A percentile compares a stretch with the other conserved stretches of the same genome.
phyloP scores from a whole-genome alignment of 2,329 filamentous ascomycete species.

The Elsinoe australis region DNA sequence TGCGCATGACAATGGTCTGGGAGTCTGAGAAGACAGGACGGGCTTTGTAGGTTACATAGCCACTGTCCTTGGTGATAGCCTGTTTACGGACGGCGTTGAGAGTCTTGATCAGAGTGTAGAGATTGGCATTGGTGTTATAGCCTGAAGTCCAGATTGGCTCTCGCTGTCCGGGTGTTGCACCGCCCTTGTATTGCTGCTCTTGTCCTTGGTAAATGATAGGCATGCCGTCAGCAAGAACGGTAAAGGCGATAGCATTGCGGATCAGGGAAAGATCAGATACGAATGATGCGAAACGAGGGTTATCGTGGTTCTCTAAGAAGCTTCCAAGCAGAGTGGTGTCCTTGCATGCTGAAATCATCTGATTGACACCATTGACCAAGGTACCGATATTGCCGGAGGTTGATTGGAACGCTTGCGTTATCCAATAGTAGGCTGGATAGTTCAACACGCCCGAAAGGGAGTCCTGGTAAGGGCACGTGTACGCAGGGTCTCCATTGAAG shows the following conservation, averaged over 20 bases:
- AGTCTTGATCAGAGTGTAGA: constrained; percentile 36
- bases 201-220: constrained; percentile 39
- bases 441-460: constrained; percentile 39
- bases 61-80: constrained; percentile 33
- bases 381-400: constrained; percentile 32
- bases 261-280: constrained; percentile 33
- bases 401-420: constrained; percentile 33
- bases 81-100: constrained; percentile 39
- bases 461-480: constrained; percentile 36
- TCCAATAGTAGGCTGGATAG: constrained; percentile 37
- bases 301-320: constrained; percentile 38
- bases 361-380: constrained; percentile 31
- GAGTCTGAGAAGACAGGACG: constrained; percentile 39
- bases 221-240: constrained; percentile 36
- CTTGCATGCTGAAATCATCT: constrained; percentile 31
- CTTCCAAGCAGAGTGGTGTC: constrained; percentile 34
- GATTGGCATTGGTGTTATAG: constrained; percentile 34
- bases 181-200: constrained; percentile 36
- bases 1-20: constrained; percentile 40
- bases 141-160: constrained; percentile 34
- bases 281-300: constrained; percentile 33
- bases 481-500: constrained; percentile 30
- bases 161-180: constrained; percentile 30
- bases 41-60: constrained; percentile 38
- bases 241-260: constrained; percentile 35